phyloP scores from a whole-genome alignment of 805 yeast species.

The Ogataea allantospora region DNA sequence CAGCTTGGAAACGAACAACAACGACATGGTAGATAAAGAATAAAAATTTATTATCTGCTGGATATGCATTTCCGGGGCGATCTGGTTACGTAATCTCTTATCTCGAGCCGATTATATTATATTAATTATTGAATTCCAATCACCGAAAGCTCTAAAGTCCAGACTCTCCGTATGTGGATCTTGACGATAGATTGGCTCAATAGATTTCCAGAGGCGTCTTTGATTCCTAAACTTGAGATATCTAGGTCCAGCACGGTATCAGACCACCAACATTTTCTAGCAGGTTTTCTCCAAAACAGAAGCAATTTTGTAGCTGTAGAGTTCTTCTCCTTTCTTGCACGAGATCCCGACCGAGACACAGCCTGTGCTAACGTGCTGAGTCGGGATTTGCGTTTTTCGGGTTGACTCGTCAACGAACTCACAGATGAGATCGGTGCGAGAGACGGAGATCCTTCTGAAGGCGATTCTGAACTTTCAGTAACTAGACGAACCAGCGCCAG shows the following conservation, averaged over 20 bases:
- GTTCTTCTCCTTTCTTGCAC: conserved; percentile 35
- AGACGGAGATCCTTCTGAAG: conserved; percentile 28
- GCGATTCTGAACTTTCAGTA: conserved; percentile 22
- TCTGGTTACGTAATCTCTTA: too few relatives aligned
- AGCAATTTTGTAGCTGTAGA: conserved; percentile 59
- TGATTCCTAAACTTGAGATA: conserved; percentile 27
- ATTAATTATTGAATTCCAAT: conserved; percentile 64
- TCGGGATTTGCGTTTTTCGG: conserved; percentile 48
- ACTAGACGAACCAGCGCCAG: conserved; percentile 66
- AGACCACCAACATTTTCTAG: conserved; percentile 98
- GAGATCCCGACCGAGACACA: conserved; percentile 41
- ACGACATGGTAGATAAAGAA: not conserved
- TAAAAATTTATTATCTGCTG: too few relatives aligned
- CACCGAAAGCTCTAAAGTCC: conserved; percentile 93
- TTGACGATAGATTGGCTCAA: conserved; percentile 48
- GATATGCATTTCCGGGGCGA: too few relatives aligned
- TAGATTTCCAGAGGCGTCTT: conserved; percentile 25
- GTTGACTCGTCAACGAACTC: conserved; percentile 19
- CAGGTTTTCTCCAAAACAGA: conserved; percentile 96
- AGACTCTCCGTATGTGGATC: conserved; percentile 87
- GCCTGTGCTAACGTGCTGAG: conserved; percentile 64
- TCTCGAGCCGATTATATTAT: too few relatives aligned
- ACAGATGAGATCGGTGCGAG: conserved; percentile 32
- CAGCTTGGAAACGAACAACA: conserved; percentile 16
- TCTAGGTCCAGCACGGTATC: conserved; percentile 52